These are phyloP conservation scores for Lodderomyces jiufengensis DNA, from an alignment of 1,139 yeast species.

Conservation along the genomic window DNA sequence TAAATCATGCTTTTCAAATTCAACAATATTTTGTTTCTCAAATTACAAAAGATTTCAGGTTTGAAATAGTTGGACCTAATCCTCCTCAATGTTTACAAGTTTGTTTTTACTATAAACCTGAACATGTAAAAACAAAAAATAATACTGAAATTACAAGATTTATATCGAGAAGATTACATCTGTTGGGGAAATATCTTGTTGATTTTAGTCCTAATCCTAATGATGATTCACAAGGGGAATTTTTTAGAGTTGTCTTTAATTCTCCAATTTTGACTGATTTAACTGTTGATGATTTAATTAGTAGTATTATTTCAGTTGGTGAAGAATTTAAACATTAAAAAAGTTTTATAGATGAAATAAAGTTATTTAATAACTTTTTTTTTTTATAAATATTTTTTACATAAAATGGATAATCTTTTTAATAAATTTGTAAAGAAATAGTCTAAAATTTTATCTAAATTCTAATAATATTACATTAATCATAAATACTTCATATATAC, in stretches of 20 bases:
- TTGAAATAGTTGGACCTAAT: slow-evolving; percentile 45
- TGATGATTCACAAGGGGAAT: slow-evolving; percentile 58
- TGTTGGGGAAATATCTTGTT: slow-evolving; percentile 61
- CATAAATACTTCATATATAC: too few species aligned
- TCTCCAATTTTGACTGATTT: slow-evolving; percentile 54
- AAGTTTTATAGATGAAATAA: neutral
- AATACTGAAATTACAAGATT: slow-evolving; percentile 60
- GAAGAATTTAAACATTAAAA: slow-evolving; percentile 10
- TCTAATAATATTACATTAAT: too few species aligned
- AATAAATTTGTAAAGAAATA: too few species aligned
- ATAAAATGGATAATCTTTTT: too few species aligned
- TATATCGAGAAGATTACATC: slow-evolving; percentile 62
- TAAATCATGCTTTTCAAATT: slow-evolving; percentile 69
- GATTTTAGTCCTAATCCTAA: slow-evolving; percentile 80
- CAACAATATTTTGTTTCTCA: slow-evolving; percentile 56
- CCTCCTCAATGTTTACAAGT: slow-evolving; percentile 82
- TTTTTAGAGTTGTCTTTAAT: slow-evolving; percentile 81
- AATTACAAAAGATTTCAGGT: slow-evolving; percentile 34
- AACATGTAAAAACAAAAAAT: slow-evolving; percentile 20
- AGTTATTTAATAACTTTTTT: too few species aligned
- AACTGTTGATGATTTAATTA: slow-evolving; percentile 38
- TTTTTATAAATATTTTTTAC: too few species aligned
- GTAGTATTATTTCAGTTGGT: slow-evolving; percentile 29
- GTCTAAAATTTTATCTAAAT: too few species aligned
- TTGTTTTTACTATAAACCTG: slow-evolving; percentile 70